phyloP scores from a whole-genome alignment of 2,329 filamentous ascomycete species.

The Cercospora citrullina region DNA sequence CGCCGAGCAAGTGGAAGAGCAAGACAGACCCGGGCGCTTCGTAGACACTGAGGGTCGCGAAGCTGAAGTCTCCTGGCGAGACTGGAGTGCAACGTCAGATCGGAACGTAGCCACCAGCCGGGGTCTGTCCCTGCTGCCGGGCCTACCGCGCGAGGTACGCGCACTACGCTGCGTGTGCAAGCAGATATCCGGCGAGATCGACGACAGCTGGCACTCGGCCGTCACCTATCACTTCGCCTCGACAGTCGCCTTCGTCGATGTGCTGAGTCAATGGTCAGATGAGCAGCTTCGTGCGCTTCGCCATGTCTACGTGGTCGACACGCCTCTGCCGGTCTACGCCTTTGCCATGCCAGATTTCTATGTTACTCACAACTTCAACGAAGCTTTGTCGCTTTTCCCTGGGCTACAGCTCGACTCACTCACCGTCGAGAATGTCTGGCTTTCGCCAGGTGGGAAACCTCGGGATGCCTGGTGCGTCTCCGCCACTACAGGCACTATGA shows the following conservation, averaged over 20 bases:
- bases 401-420: constrained; percentile 12
- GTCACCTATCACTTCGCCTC: constrained; percentile 16
- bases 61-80: not conserved
- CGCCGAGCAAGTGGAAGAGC: not conserved
- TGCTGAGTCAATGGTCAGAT: constrained; percentile 15
- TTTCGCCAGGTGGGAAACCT: not conserved
- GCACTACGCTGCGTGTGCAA: constrained; percentile 9
- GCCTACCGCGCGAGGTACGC: not conserved
- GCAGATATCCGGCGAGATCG: constrained; percentile 4
- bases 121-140: constrained; percentile 1
- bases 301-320: constrained; percentile 8
- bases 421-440: constrained; percentile 15
- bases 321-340: constrained; percentile 1
- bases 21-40: not conserved
- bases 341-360: not conserved
- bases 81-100: not conserved
- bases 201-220: constrained; percentile 13
- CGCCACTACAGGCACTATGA: constrained; percentile 1
- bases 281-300: constrained; percentile 5
- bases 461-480: not conserved
- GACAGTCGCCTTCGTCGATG: constrained; percentile 14
- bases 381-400: constrained; percentile 6
- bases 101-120: not conserved
- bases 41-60: not conserved
- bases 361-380: not conserved